Conservation (phyloP, 345 rosid species). For the Eutrema yunnanense region DNA sequence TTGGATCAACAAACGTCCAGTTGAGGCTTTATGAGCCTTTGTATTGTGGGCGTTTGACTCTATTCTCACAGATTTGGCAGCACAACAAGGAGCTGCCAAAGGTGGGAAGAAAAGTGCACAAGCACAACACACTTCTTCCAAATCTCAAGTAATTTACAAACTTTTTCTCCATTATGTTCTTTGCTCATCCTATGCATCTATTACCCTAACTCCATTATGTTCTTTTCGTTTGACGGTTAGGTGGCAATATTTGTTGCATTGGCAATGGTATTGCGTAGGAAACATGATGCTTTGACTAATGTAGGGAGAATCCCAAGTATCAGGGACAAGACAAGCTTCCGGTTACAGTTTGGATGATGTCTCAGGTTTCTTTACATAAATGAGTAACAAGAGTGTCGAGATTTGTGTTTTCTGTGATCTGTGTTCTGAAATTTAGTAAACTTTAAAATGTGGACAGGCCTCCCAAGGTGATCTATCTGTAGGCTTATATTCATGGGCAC, state of each 20-base stretch:
- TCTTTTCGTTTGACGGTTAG: slow-evolving; percentile 27
- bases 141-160: slow-evolving; percentile 44
- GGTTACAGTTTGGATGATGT: slow-evolving; percentile 60
- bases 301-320: slow-evolving; percentile 59
- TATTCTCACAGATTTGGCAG: slow-evolving; percentile 52
- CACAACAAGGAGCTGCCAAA: slow-evolving; percentile 46
- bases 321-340: slow-evolving; percentile 79
- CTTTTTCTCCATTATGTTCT: not conserved
- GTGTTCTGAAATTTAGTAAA: not conserved
- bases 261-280: slow-evolving; percentile 67
- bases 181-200: not conserved
- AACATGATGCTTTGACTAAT: slow-evolving; percentile 61
- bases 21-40: slow-evolving; percentile 55
- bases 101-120: slow-evolving; percentile 45
- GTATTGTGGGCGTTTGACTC: slow-evolving; percentile 61
- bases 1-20: slow-evolving; percentile 60
- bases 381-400: not conserved
- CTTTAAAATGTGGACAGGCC: slow-evolving; percentile 37
- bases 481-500: slow-evolving; percentile 59
- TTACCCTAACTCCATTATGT: not conserved
- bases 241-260: slow-evolving; percentile 71
- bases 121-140: slow-evolving; percentile 44
- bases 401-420: not conserved
- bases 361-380: slow-evolving; percentile 41
- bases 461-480: slow-evolving; percentile 64